These are phyloP conservation scores for Medicago lupulina DNA, from an alignment of 306 rosid species.

Conservation along the genomic window DNA sequence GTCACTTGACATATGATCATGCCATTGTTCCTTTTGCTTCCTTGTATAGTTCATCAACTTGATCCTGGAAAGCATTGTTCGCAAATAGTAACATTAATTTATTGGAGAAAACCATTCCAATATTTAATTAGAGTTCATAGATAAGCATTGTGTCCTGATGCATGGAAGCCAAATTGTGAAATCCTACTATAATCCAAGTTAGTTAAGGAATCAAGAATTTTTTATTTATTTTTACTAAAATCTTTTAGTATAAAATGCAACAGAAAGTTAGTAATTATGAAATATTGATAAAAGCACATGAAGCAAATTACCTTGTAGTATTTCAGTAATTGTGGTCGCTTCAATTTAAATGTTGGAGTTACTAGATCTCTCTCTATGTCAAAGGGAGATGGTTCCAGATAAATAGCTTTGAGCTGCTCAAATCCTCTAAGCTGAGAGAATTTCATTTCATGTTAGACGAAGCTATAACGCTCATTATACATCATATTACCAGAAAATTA, in stretches of 20 bases:
- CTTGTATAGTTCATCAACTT: constrained; percentile 62
- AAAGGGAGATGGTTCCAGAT: constrained; percentile 83
- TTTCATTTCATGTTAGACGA: constrained; percentile 42
- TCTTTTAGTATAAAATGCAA: not conserved
- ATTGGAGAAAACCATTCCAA: constrained; percentile 12
- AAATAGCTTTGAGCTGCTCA: constrained; percentile 81
- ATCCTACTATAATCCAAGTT: too few species aligned
- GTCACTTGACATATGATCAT: constrained; percentile 35
- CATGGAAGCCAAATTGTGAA: too few species aligned
- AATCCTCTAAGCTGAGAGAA: constrained; percentile 84
- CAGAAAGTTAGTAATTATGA: not conserved
- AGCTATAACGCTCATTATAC: constrained; percentile 17
- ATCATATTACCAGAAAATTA: constrained; percentile 12
- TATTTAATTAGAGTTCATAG: constrained; percentile 14
- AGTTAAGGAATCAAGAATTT: too few species aligned
- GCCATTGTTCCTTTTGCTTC: constrained; percentile 67
- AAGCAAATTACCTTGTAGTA: constrained; percentile 65
- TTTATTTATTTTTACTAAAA: not conserved
- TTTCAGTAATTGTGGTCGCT: constrained; percentile 82
- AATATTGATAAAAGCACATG: not conserved
- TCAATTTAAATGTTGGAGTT: constrained; percentile 92
- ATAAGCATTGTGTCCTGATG: not conserved
- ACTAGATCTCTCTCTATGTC: constrained; percentile 89
- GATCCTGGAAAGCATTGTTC: constrained; percentile 57
- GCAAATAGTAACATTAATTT: not conserved